These are phyloP conservation scores for Thymus mandschuricus DNA, from an alignment of 257 asterid genomes.

Conservation along the genomic window DNA sequence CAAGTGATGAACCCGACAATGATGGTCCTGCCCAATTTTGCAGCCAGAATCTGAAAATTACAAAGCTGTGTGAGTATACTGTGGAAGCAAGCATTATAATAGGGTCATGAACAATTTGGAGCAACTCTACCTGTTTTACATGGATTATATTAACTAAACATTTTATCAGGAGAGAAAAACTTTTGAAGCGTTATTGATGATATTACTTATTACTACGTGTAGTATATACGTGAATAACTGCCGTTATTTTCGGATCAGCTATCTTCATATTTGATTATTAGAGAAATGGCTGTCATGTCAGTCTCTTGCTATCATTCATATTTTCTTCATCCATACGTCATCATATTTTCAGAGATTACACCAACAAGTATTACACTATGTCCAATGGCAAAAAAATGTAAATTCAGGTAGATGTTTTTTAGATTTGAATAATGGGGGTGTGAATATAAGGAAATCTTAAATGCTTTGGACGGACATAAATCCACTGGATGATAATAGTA, in stretches of 20 bases:
- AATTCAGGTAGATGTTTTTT: conserved; percentile 5
- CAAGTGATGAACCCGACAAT: conserved; percentile 73
- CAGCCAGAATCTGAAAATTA: conserved; percentile 85
- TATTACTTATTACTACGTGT: too few species aligned
- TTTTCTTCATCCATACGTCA: neutral
- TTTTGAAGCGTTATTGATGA: too few species aligned
- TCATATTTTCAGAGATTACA: conserved; percentile 22
- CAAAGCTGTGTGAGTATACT: conserved; percentile 32
- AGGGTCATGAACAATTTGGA: conserved; percentile 23
- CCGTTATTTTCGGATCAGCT: too few species aligned
- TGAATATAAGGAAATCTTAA: neutral
- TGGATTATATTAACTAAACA: neutral
- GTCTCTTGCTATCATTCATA: conserved; percentile 12
- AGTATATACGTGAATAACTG: too few species aligned
- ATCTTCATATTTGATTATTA: neutral
- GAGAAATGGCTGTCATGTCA: conserved; percentile 5
- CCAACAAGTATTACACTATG: conserved; percentile 2
- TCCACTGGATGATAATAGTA: neutral
- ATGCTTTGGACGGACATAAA: neutral
- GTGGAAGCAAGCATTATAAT: conserved; percentile 17
- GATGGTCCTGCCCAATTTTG: conserved; percentile 98
- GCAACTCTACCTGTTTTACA: conserved; percentile 16
- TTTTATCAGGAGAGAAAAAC: too few species aligned
- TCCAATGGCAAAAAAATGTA: conserved; percentile 12
- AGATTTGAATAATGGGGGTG: neutral